These are phyloP conservation scores for Phytophthora ramorum DNA, from an alignment of 352 stramenopile genomes.

Conservation along the genomic window DNA sequence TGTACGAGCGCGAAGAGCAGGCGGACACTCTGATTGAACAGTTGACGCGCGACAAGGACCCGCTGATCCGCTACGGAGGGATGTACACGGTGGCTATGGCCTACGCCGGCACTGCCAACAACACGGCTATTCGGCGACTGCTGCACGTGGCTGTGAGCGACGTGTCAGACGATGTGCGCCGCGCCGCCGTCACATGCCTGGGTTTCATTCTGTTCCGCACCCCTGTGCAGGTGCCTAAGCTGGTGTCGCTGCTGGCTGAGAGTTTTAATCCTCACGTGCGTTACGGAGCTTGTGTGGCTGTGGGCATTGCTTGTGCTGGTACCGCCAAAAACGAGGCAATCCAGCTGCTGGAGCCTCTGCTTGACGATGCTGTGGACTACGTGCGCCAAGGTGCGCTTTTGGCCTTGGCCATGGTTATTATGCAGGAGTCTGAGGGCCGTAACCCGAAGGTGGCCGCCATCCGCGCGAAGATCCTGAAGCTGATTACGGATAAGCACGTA, in stretches of 20 bases:
- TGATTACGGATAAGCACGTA: conserved; percentile 97
- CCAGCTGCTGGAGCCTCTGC: conserved; percentile 96
- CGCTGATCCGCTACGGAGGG: conserved; percentile 97
- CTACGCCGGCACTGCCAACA: conserved; percentile 98
- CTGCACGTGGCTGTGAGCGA: conserved; percentile 99
- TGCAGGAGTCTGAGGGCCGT: conserved; percentile 95
- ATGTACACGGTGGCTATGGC: conserved; percentile 98
- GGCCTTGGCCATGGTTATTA: conserved; percentile 98
- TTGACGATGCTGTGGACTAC: conserved; percentile 99
- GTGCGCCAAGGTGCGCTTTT: conserved; percentile 98
- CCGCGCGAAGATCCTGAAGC: conserved; percentile 87
- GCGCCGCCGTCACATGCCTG: conserved; percentile 96
- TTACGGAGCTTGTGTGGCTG: conserved; percentile 98
- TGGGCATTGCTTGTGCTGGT: conserved; percentile 98
- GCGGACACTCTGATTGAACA: conserved; percentile 98
- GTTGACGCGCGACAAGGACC: conserved; percentile 97
- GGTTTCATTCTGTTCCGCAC: conserved; percentile 99
- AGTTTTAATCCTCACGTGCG: conserved; percentile 99
- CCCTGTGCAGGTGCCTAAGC: conserved; percentile 92
- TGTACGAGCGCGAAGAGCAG: conserved; percentile 97
- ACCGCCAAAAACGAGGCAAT: conserved; percentile 97
- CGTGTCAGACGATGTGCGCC: conserved; percentile 98
- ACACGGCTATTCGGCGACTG: conserved; percentile 96
- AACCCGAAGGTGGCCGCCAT: conserved; percentile 89
- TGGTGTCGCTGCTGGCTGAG: conserved; percentile 97